Evolutionary conservation across 495 filamentous ascomycete species (phyloP), one percentile per base, ranked within the genome.

Genomic region (Aspergillus biplanus): DNA sequence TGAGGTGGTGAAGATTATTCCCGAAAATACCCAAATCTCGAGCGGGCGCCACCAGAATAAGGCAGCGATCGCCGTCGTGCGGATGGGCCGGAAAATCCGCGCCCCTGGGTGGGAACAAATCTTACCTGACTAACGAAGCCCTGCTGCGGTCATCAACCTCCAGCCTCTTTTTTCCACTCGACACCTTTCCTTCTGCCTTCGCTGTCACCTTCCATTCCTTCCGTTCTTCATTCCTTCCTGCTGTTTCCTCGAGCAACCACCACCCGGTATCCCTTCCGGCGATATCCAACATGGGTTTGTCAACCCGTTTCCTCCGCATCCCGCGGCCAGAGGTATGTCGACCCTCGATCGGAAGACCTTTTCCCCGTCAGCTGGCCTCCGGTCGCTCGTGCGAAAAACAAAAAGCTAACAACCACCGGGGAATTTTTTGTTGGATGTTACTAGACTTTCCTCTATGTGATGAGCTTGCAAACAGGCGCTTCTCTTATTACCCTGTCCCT

Each of bases 391-490:
- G 39, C 57, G 33, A 52, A 50, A 50, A 50, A 27, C 21, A 27
- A 18, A 21, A 50, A 50, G 7, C 42, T 61, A 50, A 59, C 56
- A 37, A 53, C 62, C 59, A 33, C 61, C 44, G 53, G 66, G 61
- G 69, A 71, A 67, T 58, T 27, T 27, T 27, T 27, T 27, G 21
- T 27, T 27, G 21, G 21, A 27, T 27, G 21, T 27, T 27, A 27
- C 13, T 72, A 92, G 90, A 85, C 86, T 53, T 96, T 96, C 77
- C 86, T 96, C 65, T 89, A 89, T 72, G 72, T 91, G 64, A 91
- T 96, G 80, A 90, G 89, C 75, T 87, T 97, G 56, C 90, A 90
- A 62, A 92, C 91, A 35, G 92, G 91, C 67, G 88, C 90, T 46
- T 91, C 93, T 60, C 80, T 96, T 59, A 89, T 95, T 61, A 86